Conservation (phyloP, 129 eudicot species). For the Sambucus nigra region DNA sequence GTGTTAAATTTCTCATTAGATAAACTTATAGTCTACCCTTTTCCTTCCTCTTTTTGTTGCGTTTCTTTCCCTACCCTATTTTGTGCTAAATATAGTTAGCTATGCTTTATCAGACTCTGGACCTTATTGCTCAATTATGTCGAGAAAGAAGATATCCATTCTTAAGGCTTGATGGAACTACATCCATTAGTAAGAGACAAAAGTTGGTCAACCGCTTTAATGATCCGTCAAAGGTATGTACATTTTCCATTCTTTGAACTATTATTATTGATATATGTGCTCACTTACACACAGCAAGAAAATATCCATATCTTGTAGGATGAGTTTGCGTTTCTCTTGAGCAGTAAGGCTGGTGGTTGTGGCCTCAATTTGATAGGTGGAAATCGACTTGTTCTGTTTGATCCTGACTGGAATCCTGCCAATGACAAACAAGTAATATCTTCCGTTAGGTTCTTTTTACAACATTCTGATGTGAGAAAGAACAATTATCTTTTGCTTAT, state of each 20-base stretch:
- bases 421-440: slow-evolving; percentile 87
- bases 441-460: background rate
- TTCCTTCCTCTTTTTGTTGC: background rate
- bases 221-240: slow-evolving; percentile 66
- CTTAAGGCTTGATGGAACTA: slow-evolving; percentile 90
- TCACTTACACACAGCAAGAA: slow-evolving; percentile 3
- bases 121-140: slow-evolving; percentile 94
- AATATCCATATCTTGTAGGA: slow-evolving; percentile 43
- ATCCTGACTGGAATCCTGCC: slow-evolving; percentile 99
- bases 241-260: background rate
- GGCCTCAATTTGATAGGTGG: slow-evolving; percentile 98
- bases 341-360: slow-evolving; percentile 99
- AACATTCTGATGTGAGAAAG: background rate
- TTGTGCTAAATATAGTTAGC: slow-evolving; percentile 14
- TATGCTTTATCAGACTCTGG: slow-evolving; percentile 60
- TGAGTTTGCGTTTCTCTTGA: slow-evolving; percentile 97
- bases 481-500: background rate
- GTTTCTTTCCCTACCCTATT: background rate
- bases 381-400: slow-evolving; percentile 90
- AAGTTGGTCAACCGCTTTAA: slow-evolving; percentile 94
- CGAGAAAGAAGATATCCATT: slow-evolving; percentile 97
- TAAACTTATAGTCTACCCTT: slow-evolving; percentile 4
- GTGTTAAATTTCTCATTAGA: background rate
- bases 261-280: background rate
- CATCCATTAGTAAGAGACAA: slow-evolving; percentile 94